A percentile compares a stretch with the other conserved stretches of the same genome.
phyloP scores from a whole-genome alignment of 495 filamentous ascomycete species.

The Penicillium malachiteum region DNA sequence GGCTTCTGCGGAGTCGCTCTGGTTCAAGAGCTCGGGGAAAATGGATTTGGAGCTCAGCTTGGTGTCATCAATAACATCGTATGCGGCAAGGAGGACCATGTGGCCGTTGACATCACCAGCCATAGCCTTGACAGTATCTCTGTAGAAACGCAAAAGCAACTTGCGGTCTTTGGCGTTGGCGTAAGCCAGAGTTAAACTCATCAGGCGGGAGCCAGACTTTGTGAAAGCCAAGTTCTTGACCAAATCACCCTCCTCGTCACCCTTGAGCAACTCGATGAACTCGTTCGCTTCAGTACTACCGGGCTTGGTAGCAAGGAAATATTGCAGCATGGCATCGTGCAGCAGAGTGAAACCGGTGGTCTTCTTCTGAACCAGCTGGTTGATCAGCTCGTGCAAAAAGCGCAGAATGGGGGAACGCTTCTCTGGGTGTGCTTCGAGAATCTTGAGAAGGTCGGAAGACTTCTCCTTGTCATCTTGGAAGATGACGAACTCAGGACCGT shows the following conservation, averaged over 20 bases:
- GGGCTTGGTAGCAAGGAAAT: constrained; percentile 75
- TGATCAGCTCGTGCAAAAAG: constrained; percentile 78
- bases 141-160: constrained; percentile 79
- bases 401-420: constrained; percentile 85
- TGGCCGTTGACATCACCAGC: constrained; percentile 76
- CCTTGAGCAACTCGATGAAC: constrained; percentile 86
- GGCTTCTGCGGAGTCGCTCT: constrained; percentile 55
- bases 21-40: constrained; percentile 76
- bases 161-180: constrained; percentile 91
- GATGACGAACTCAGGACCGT: constrained; percentile 87
- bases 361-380: constrained; percentile 91
- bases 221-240: constrained; percentile 96
- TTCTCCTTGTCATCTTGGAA: constrained; percentile 59
- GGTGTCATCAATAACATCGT: constrained; percentile 92
- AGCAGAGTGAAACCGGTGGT: constrained; percentile 92
- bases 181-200: constrained; percentile 76
- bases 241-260: constrained; percentile 83
- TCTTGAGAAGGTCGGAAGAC: constrained; percentile 62
- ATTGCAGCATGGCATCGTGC: constrained; percentile 97
- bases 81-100: constrained; percentile 75
- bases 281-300: constrained; percentile 78
- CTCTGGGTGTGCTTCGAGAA: constrained; percentile 73
- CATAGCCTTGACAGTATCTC: constrained; percentile 79
- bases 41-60: constrained; percentile 81
- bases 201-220: constrained; percentile 76